Base-by-base conservation (phyloP, 257 asterid species). In the Gynochthodes officinalis region DNA sequence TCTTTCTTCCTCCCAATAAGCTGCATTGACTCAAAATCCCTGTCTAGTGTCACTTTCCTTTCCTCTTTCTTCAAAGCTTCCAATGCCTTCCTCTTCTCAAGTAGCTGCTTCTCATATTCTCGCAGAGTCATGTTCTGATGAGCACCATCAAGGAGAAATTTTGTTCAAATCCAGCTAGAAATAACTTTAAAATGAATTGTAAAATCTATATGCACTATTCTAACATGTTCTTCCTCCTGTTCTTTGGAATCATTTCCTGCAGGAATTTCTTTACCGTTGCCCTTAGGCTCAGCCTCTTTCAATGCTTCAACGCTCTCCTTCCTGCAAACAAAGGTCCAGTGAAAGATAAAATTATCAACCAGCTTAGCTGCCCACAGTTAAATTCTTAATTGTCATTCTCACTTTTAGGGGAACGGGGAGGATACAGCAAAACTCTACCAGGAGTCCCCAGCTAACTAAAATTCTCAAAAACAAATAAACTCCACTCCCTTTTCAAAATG, bases 1-100 rank as follows among this genome's bases (percentile, higher is more conserved):
- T 74, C 72, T 30, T 59, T 68, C 62, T 48, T 75, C 73, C 46
- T 68, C 28, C 64, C 79, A 67, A 68, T 63, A 67, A 75, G 63
- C 69, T 67, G 40, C 70, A 46, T 60, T 21, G 39, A n/a, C 60
- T 75, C 57, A 7, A 75, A 60, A 25, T 68, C 79, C 43, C 68
- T 46, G 64, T 75, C 70, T 8, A 25, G 10, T 18, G 52, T 39
- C 69, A 68, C 79, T 25, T 40, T 75, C 30, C 79, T 68, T 60
- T 59, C 74, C 70, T 59, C 33, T 25, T 48, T 32, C 73, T 59
- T 67, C 10, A 58, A 46, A 46, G 75, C 70, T 60, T 69, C 79
- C 75, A 69, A 69, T 28, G 70, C 19, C 59, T 48, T 28, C 67
- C 58, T 76, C 49, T 76, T 69, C 75, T 60, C 50, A 30, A 52